Conservation (phyloP, 2,329 filamentous ascomycete species). For the Paracoccidioides lutzii region DNA sequence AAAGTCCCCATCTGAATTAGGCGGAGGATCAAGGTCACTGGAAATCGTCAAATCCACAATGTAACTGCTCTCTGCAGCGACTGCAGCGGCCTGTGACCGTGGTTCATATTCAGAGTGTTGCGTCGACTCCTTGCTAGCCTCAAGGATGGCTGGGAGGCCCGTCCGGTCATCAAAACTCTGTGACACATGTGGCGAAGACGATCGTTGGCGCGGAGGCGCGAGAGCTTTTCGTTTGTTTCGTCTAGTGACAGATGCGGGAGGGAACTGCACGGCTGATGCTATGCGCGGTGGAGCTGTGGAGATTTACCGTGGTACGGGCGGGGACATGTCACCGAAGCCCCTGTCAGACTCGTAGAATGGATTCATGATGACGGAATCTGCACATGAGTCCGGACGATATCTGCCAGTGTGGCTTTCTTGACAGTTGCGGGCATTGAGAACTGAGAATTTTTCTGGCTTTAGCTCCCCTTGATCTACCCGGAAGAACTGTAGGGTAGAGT, state of each 20-base stretch:
- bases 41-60: slow-evolving; percentile 28
- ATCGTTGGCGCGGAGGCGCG: slow-evolving; percentile 4
- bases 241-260: not conserved
- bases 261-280: not conserved
- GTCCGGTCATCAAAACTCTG: not conserved
- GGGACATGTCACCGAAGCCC: slow-evolving; percentile 6
- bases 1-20: slow-evolving; percentile 20
- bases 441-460: not conserved
- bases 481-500: not conserved
- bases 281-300: slow-evolving; percentile 11
- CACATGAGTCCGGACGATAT: slow-evolving; percentile 4
- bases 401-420: slow-evolving; percentile 2
- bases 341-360: slow-evolving; percentile 22
- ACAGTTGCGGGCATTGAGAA: slow-evolving; percentile 3
- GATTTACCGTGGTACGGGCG: slow-evolving; percentile 5
- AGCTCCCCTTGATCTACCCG: not conserved
- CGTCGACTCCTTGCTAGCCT: not conserved
- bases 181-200: not conserved
- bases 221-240: not conserved
- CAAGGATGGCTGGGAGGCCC: not conserved
- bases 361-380: slow-evolving; percentile 17
- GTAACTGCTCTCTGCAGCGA: slow-evolving; percentile 12
- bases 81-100: slow-evolving; percentile 1
- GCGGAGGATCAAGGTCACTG: slow-evolving; percentile 20
- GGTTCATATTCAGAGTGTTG: not conserved